Conservation (phyloP, 768 basidiomycete species). For the Lentinula lateritia region DNA sequence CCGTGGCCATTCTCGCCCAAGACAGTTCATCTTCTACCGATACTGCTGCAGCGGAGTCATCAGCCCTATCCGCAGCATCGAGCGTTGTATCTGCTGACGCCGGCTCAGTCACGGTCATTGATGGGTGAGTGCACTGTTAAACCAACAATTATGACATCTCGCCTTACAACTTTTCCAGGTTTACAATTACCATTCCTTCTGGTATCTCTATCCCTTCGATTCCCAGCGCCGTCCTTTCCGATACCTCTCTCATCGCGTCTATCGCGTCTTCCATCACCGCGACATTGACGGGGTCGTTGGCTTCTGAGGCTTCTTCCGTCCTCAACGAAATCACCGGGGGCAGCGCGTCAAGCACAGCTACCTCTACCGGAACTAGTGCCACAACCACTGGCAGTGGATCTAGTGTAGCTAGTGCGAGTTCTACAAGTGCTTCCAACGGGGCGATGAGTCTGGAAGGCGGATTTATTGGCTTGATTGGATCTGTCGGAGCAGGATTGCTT, state of each 20-base stretch:
- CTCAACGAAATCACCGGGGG: neutral
- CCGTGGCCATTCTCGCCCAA: neutral
- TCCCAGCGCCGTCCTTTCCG: neutral
- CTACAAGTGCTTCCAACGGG: neutral
- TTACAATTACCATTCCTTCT: conserved; percentile 1
- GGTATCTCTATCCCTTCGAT: neutral
- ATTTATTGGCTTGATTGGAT: neutral
- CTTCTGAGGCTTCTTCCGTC: neutral
- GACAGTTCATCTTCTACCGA: neutral
- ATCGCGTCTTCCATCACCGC: neutral
- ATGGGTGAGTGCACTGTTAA: neutral
- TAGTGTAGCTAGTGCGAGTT: neutral
- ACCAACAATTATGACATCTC: neutral
- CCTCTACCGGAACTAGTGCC: neutral
- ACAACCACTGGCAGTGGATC: neutral
- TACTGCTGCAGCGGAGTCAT: neutral
- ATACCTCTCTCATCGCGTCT: neutral
- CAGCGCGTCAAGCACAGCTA: neutral
- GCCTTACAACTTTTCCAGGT: neutral
- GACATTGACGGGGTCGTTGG: neutral
- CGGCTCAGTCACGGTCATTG: conserved; percentile 1
- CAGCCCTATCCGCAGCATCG: neutral
- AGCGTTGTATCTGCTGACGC: neutral
- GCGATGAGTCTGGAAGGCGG: neutral
- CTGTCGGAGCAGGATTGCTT: neutral